phyloP scores from a whole-genome alignment of 2,329 filamentous ascomycete species.

The Microcyclospora pomicola region DNA sequence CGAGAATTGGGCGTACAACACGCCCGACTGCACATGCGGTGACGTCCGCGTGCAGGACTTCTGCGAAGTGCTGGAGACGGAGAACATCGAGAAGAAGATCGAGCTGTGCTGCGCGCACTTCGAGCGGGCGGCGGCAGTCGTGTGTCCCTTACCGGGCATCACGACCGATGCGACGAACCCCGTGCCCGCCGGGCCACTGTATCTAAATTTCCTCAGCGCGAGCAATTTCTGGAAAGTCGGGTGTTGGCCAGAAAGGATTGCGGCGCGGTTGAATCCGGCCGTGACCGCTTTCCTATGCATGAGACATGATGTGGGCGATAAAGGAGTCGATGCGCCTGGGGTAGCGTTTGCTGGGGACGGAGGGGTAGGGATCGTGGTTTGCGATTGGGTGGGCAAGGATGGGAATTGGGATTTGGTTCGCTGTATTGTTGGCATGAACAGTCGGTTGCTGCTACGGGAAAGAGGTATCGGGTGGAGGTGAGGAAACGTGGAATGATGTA shows the following conservation, averaged over 20 bases:
- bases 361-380: conserved; percentile 75
- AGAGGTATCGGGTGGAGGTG: not conserved
- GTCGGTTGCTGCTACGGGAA: conserved; percentile 12
- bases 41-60: conserved; percentile 83
- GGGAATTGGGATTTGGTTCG: conserved; percentile 85
- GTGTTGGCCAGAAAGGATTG: conserved; percentile 90
- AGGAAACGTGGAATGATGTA: not conserved
- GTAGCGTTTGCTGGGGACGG: conserved; percentile 31
- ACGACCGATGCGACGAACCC: conserved; percentile 26
- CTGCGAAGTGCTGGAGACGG: conserved; percentile 67
- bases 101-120: conserved; percentile 60
- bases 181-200: conserved; percentile 49
- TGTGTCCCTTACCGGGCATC: conserved; percentile 26
- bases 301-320: conserved; percentile 31
- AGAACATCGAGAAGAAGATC: conserved; percentile 72
- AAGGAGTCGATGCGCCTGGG: conserved; percentile 14
- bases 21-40: conserved; percentile 59
- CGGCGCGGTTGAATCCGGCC: conserved; percentile 72
- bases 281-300: conserved; percentile 45
- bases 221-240: conserved; percentile 87
- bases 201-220: conserved; percentile 78
- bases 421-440: conserved; percentile 82
- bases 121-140: conserved; percentile 43
- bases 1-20: conserved; percentile 74
- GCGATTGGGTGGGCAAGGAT: conserved; percentile 78